Evolutionary conservation across 768 basidiomycete species (phyloP), one percentile per base, ranked within the genome.

Genomic region (Phallus indusiatus): DNA sequence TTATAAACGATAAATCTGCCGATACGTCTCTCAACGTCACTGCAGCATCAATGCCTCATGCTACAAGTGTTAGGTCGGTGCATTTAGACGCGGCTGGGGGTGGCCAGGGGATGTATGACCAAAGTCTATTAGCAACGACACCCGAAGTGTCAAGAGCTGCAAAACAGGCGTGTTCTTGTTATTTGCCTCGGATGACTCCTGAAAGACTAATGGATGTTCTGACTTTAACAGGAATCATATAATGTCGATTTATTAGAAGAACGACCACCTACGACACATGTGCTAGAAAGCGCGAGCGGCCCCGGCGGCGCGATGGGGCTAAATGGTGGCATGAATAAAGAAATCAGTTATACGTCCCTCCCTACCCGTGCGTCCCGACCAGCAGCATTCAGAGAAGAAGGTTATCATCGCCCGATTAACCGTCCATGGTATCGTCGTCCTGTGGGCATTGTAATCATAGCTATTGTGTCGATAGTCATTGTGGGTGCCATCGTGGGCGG

Each of bases 401-500:
- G 17, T 24, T 52, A 24, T 52, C 17, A 24, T 52, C 51, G 34
- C 17, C 14, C 14, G 5, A 14, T 11, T 16, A 7, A 11, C n/a
- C 51, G 34, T 20, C 74, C 80, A 5, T 84, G 81, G 68, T 84
- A 78, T 73, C 74, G 76, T 54, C 79, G 70, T 21, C 75, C 65
- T 33, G 76, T 72, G 17, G 80, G 80, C 8, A 69, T 75, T 7
- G 67, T 80, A 42, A 64, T 69, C 56, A 65, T 79, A 17, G 60
- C 68, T 56, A 47, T 81, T 54, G 63, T 70, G 16, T 67, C 64
- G 1, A 28, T 83, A 47, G 64, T 81, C 28, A 61, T 81, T 54
- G 55, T 84, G 47, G 82, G 70, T 1, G 83, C 76, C 1, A 71
- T 79, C 1, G 75, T 85, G 8, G 84, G 82, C 0, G 84, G 82